phyloP scores from a whole-genome alignment of 805 yeast genomes.

The Spathaspora girioi region DNA sequence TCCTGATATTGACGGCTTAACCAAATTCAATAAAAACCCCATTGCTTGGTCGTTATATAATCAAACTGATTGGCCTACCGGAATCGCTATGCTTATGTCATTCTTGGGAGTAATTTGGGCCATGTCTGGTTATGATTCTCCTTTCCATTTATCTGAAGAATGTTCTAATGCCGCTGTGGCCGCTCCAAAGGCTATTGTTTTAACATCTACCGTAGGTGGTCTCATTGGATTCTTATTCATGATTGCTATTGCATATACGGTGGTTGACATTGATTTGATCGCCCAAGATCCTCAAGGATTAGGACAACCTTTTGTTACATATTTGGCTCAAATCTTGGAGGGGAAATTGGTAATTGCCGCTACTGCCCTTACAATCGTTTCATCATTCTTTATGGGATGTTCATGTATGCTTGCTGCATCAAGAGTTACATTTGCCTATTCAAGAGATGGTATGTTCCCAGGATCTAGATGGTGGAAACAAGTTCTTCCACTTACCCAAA shows the following conservation, averaged over 20 bases:
- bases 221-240: slow-evolving; percentile 53
- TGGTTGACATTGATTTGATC: slow-evolving; percentile 46
- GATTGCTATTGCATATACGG: slow-evolving; percentile 59
- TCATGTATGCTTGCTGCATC: slow-evolving; percentile 61
- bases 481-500: slow-evolving; percentile 50
- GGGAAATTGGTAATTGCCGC: slow-evolving; percentile 33
- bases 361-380: slow-evolving; percentile 34
- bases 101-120: slow-evolving; percentile 66
- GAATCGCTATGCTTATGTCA: slow-evolving; percentile 53
- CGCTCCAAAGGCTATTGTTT: slow-evolving; percentile 64
- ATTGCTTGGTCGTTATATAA: slow-evolving; percentile 55
- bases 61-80: slow-evolving; percentile 62
- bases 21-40: slow-evolving; percentile 48
- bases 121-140: slow-evolving; percentile 74
- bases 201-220: slow-evolving; percentile 56
- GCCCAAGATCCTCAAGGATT: slow-evolving; percentile 45
- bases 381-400: slow-evolving; percentile 40
- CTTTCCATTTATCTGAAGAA: slow-evolving; percentile 74
- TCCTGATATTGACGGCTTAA: slow-evolving; percentile 8
- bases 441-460: slow-evolving; percentile 69
- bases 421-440: slow-evolving; percentile 62
- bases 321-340: slow-evolving; percentile 46
- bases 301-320: slow-evolving; percentile 61
- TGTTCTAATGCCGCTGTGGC: slow-evolving; percentile 60
- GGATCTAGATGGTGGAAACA: slow-evolving; percentile 45